Base-by-base conservation (phyloP, 768 basidiomycete species). In the Amanita exitialis region DNA sequence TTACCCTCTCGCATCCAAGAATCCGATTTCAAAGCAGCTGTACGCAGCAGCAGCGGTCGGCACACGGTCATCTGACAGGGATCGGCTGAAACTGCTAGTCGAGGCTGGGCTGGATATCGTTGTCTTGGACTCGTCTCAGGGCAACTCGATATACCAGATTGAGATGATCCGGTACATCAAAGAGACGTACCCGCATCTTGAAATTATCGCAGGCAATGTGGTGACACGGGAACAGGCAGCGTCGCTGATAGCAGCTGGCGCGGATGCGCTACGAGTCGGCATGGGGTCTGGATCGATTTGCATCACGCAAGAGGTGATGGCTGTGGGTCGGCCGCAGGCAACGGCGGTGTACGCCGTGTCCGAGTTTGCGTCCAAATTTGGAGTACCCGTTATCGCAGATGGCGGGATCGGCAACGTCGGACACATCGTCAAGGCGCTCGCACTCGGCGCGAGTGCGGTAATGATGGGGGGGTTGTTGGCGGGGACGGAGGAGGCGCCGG, bases 291-390 rank as follows among this genome's bases (percentile, higher is more conserved):
- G 96, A 7, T 95, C 91, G 4, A 99, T 99, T 62, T 99, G 96
- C 65, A 99, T 99, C 69, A 99, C 96, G 5, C 96, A 99, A 68
- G 96, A 98, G 63, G 87, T 99, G 60, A 98, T 97, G 90, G 96
- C 96, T 8, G 95, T 98, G 47, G 96, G 96, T 12, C 82, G 96
- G 13, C 96, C 95, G 1, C 96, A 99, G 66, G 96, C 94, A 2
- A 93, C 93, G 0, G 95, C 95, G n/a, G 92, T 98, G n/a, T 89
- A 87, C 62, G 83, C 89, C 38, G 95, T 98, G 10, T 80, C 94
- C 23, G 93, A 99, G 69, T 97, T 99, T 61, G 81, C 94, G 9
- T 77, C 64, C 69, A 82, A 86, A 62, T 98, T 99, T 64, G 96
- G 95, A 25, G 84, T 99, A 0, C 96, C 96, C 2, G 90, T 96